Evolutionary conservation across 75 land plant genomes (phyloP).

Genomic region (Pinus taeda): DNA sequence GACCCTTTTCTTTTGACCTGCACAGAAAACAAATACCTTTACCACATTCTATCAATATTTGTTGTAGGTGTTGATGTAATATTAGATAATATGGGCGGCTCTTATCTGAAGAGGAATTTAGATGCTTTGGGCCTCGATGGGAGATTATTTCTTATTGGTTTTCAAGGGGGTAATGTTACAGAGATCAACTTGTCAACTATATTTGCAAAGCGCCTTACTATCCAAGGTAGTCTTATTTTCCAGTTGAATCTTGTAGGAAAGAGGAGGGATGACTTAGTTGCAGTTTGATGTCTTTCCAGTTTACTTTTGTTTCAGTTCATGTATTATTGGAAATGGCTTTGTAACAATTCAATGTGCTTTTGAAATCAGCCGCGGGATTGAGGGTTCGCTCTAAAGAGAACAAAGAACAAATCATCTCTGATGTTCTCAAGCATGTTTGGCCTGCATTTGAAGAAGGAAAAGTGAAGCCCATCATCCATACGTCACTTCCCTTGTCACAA

Average conservation of each 20-base stretch:
- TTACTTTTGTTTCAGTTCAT: not conserved
- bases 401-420: slow-evolving; percentile 70
- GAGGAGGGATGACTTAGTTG: not conserved
- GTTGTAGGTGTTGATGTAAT: slow-evolving; percentile 91
- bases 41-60: not conserved
- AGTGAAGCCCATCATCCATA: slow-evolving; percentile 76
- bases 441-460: slow-evolving; percentile 77
- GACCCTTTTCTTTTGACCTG: not conserved
- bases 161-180: slow-evolving; percentile 54
- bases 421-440: slow-evolving; percentile 85
- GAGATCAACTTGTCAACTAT: slow-evolving; percentile 46
- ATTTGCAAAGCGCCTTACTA: slow-evolving; percentile 71
- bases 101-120: slow-evolving; percentile 75
- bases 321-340: not conserved
- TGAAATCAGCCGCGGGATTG: slow-evolving; percentile 70
- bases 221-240: slow-evolving; percentile 60
- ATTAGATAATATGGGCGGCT: slow-evolving; percentile 75
- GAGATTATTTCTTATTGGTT: slow-evolving; percentile 85
- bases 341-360: not conserved
- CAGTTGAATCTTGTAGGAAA: not conserved
- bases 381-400: slow-evolving; percentile 56
- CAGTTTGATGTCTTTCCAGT: not conserved
- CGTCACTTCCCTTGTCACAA: slow-evolving; percentile 50
- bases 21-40: not conserved
- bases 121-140: slow-evolving; percentile 80